Evolutionary conservation across 768 basidiomycete species (phyloP), one percentile per base, ranked within the genome.

Genomic region (Lactarius deliciosus): DNA sequence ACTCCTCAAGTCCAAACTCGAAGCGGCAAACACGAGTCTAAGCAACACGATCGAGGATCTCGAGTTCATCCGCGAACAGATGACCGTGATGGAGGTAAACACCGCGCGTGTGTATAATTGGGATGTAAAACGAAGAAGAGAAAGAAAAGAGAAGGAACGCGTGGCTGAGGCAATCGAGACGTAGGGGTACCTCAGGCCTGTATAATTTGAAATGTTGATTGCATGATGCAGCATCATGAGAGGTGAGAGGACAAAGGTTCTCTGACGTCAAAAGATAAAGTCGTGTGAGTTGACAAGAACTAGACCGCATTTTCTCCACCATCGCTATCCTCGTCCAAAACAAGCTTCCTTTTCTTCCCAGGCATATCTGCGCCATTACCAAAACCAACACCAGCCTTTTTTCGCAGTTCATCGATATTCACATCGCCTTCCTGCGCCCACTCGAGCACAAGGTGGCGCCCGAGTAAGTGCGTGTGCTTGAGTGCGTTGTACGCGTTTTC

Each of bases 51-150:
- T 89, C 53, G 93, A 96, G 72, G 97, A 98, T 75, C 81, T 97
- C 25, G 94, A 95, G 74, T 99, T 92, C 75, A 77, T 98, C 66
- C 81, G 94, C 60, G 97, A 98, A 74, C 97, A 99, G 76, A 82
- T 95, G 61, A 98, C 97, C 5, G 86, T 97, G 11, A 97, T 98
- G 92, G 96, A 99, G 74, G 86, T 87, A 47, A 98, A 98, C 74
- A 95, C 92, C 15, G 96, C 96, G 6, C 82, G 96, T 43, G 89
- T 96, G 61, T 98, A 96, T 75, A 99, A 98, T 74, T 96, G 91
- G 90, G 94, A 96, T 74, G 94, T 96, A 34, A 93, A 92, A 75
- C 78, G 88, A 70, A 80, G 94, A 75, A 78, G 92, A 75, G 88
- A 88, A 57, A 61, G 15, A 54, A 60, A 60, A 28, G 70, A 66